Base-by-base conservation (phyloP, 192 early-diverging fungal species). In the Umbelopsis ramanniana region DNA sequence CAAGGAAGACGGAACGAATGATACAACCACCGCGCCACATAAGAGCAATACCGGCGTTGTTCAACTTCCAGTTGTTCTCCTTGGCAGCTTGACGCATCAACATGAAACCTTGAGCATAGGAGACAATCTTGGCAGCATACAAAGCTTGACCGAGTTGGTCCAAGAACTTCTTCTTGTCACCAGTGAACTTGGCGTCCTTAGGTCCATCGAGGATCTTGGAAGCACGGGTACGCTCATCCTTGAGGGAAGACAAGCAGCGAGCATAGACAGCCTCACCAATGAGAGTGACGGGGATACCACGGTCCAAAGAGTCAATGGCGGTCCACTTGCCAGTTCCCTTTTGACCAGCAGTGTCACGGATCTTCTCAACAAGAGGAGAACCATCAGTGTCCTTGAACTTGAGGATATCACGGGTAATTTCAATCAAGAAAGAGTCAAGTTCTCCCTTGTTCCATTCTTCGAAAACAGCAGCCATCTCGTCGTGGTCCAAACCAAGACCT, bases 1-100 rank as follows among this genome's bases (percentile, higher is more conserved):
- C 94, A 74, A 99, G 87, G 90, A 99, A 99, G 66, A 89, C 94
- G 71, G 90, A 93, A 76, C 97, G 93, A 82, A 99, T 99, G 74
- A 99, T 99, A 88, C 97, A 99, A 52, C 97, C 97, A 69, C 97
- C 97, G 70, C 95, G 90, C 97, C 97, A 99, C 97, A 99, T 99
- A 35, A 99, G 85, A 60, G 97, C 96, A 84, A 99, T 99, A 66
- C 94, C 95, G 46, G 94, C 96, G 80, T 95, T 93, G 91, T 97
- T 97, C 76, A 99, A 86, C 83, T 97, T 89, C 97, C 97, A 99
- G 66, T 85, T 85, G 82, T 91, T 89, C 79, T 92, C 91, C 85
- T 93, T 89, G 80, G 94, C 94, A 54, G 95, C 96, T 87, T 96
- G 94, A 63, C 97, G 93, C 85, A 99, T 90, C 72, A 97, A 88